These are phyloP conservation scores for Sugiyamaella paludigena DNA, from an alignment of 1,139 yeast species.

Conservation along the genomic window DNA sequence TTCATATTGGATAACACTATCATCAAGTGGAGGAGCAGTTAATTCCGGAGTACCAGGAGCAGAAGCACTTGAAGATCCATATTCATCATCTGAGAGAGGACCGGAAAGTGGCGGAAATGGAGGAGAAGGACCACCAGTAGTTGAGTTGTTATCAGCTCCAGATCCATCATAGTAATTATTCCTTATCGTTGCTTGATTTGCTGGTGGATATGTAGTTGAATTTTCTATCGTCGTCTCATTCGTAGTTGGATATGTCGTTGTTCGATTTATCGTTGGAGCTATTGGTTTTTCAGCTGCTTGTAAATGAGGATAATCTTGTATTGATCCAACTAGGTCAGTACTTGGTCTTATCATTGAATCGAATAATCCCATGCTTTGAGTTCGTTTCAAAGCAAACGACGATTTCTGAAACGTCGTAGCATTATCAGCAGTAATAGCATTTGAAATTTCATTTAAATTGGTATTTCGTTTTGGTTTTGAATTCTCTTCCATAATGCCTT, in stretches of 20 bases:
- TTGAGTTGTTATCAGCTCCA: neutral
- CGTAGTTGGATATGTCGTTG: neutral
- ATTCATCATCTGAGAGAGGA: constrained; percentile 3
- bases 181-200: no score
- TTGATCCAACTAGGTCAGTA: constrained; percentile 22
- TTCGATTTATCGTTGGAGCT: neutral
- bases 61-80: constrained; percentile 14
- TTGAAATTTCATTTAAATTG: constrained; percentile 33
- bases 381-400: constrained; percentile 74
- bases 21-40: constrained; percentile 56
- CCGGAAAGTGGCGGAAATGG: neutral
- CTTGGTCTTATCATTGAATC: constrained; percentile 40
- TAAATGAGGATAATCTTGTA: constrained; percentile 28
- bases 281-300: constrained; percentile 5
- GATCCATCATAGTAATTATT: neutral
- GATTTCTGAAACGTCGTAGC: constrained; percentile 70
- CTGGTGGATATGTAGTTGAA: no score
- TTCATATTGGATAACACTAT: constrained; percentile 72
- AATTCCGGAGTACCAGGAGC: constrained; percentile 38
- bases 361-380: constrained; percentile 77
- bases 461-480: constrained; percentile 17
- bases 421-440: constrained; percentile 64
- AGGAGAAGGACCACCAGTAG: neutral
- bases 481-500: constrained; percentile 1
- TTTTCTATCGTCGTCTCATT: no score